phyloP scores from a whole-genome alignment of 345 rosid genomes.

The Physaria fendleri region DNA sequence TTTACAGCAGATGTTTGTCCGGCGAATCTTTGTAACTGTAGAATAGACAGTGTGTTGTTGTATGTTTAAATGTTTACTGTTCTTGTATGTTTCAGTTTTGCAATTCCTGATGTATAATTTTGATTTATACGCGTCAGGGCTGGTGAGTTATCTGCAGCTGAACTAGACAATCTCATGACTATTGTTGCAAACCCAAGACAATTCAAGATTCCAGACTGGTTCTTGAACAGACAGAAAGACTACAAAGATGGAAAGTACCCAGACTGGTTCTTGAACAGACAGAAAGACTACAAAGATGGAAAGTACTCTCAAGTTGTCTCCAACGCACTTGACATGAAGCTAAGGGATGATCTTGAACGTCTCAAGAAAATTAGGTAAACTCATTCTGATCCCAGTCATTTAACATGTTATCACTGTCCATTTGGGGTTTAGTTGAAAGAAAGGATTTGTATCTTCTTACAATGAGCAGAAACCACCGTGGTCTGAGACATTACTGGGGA shows the following conservation, averaged over 20 bases:
- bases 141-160: slow-evolving; percentile 75
- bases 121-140: slow-evolving; percentile 41
- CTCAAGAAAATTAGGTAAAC: slow-evolving; percentile 79
- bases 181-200: slow-evolving; percentile 86
- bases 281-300: slow-evolving; percentile 91
- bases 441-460: neutral
- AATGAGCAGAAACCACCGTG: slow-evolving; percentile 75
- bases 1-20: neutral
- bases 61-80: neutral
- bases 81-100: neutral
- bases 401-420: too few relatives aligned
- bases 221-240: slow-evolving; percentile 87
- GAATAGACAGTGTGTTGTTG: neutral
- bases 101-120: neutral
- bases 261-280: slow-evolving; percentile 89
- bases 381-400: neutral
- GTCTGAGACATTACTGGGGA: slow-evolving; percentile 98
- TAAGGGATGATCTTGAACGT: slow-evolving; percentile 93
- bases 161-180: slow-evolving; percentile 80
- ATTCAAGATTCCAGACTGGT: slow-evolving; percentile 92
- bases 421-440: neutral
- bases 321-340: slow-evolving; percentile 88
- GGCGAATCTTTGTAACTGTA: neutral
- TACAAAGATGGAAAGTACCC: slow-evolving; percentile 94
- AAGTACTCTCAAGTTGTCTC: slow-evolving; percentile 86